Evolutionary conservation across 2,329 filamentous ascomycete genomes (phyloP).

Genomic region (Fusarium temperatum): DNA sequence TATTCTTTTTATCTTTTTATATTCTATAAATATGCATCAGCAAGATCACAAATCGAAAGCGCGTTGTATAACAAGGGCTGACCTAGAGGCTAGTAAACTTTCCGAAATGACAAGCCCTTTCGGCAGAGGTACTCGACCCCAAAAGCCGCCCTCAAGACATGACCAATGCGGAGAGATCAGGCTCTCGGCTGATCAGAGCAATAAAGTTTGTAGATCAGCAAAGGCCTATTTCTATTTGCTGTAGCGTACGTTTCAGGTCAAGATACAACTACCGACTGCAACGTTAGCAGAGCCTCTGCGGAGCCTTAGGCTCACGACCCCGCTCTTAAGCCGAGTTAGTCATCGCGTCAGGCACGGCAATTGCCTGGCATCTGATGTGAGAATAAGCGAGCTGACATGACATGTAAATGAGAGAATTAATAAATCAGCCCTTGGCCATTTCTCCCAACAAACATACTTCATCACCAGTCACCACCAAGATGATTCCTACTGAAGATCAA

Average conservation of each 20-base stretch:
- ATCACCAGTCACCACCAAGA: background rate
- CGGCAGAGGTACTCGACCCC: background rate
- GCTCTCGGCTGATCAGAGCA: background rate
- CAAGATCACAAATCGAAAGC: too few relatives aligned
- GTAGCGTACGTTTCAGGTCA: background rate
- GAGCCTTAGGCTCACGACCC: background rate
- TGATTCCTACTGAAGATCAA: conserved; percentile 2
- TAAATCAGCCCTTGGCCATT: background rate
- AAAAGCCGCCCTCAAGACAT: background rate
- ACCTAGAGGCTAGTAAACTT: background rate
- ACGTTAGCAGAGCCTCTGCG: background rate
- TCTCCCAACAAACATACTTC: fast-evolving
- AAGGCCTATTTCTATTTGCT: fast-evolving
- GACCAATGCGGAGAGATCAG: background rate
- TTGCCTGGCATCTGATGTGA: background rate
- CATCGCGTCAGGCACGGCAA: background rate
- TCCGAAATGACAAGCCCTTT: background rate
- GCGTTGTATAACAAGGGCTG: fast-evolving
- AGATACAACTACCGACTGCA: background rate
- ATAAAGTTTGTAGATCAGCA: background rate
- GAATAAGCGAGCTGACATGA: background rate
- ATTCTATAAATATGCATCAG: too few relatives aligned
- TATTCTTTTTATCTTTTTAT: too few relatives aligned
- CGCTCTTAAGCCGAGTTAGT: background rate
- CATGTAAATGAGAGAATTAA: background rate